Evolutionary conservation across 228 moss, liverwort and hornwort species (phyloP).

Genomic region (Sphagnum magellanicum): DNA sequence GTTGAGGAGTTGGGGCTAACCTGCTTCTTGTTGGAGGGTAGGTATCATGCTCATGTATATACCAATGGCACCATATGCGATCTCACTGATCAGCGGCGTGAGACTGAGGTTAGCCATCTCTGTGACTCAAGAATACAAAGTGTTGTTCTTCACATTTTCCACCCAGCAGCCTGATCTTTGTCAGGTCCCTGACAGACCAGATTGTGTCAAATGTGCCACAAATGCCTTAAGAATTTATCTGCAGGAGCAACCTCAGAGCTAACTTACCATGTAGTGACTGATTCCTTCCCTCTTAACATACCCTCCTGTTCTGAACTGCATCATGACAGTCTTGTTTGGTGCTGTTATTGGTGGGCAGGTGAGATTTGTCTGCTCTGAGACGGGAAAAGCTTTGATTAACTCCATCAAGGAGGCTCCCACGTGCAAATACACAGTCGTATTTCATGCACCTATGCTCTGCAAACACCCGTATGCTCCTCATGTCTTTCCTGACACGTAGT

Average conservation of each 20-base stretch:
- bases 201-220: no score
- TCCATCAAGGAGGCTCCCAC: slow-evolving; percentile 94
- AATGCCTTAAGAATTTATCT: no score
- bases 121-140: no score
- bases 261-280: background rate
- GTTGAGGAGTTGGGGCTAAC: no score
- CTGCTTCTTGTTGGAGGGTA: slow-evolving; percentile 5
- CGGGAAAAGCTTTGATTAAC: slow-evolving; percentile 44
- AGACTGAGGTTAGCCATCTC: slow-evolving; percentile 60
- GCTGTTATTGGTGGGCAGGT: slow-evolving; percentile 32
- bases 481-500: background rate
- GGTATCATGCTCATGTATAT: slow-evolving; percentile 89
- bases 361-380: slow-evolving; percentile 88
- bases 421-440: slow-evolving; percentile 89
- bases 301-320: no score
- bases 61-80: slow-evolving; percentile 91
- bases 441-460: slow-evolving; percentile 80
- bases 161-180: slow-evolving; percentile 4
- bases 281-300: no score
- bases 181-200: background rate
- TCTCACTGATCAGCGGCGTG: slow-evolving; percentile 77
- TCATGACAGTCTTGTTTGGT: no score
- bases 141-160: background rate
- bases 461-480: slow-evolving; percentile 67
- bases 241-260: background rate